Evolutionary conservation across 2,329 filamentous ascomycete species (phyloP).

Genomic region (Torrubiella hemipterigena): DNA sequence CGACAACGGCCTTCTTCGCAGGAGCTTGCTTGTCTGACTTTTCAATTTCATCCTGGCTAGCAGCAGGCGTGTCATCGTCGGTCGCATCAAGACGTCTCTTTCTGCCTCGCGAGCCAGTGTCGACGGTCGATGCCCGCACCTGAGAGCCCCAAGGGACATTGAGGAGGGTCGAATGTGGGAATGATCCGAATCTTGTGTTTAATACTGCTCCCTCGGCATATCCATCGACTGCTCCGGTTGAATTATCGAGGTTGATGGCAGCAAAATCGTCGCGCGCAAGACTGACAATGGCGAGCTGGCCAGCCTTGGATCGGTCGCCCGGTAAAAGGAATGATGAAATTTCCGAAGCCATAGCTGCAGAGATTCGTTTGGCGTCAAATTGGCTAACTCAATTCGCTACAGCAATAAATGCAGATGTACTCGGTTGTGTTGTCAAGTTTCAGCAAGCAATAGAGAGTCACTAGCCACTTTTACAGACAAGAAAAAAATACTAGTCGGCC

Average conservation of each 20-base stretch:
- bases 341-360: slow-evolving; percentile 19
- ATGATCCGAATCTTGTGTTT: slow-evolving; percentile 90
- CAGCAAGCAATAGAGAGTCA: no score
- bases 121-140: slow-evolving; percentile 76
- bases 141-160: slow-evolving; percentile 83
- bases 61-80: slow-evolving; percentile 24
- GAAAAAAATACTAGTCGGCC: no score
- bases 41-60: slow-evolving; percentile 22
- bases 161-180: slow-evolving; percentile 68
- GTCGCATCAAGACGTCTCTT: slow-evolving; percentile 43
- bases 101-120: slow-evolving; percentile 79
- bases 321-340: slow-evolving; percentile 72
- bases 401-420: no score
- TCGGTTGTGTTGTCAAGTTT: no score
- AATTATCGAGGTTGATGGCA: slow-evolving; percentile 57
- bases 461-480: no score
- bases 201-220: slow-evolving; percentile 68
- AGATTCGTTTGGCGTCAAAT: no score
- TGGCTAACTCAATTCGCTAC: no score
- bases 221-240: slow-evolving; percentile 52
- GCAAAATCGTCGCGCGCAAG: slow-evolving; percentile 78
- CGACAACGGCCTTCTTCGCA: slow-evolving; percentile 37
- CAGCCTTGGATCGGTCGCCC: slow-evolving; percentile 45
- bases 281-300: slow-evolving; percentile 71
- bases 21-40: slow-evolving; percentile 11